phyloP scores from a whole-genome alignment of 257 asterid genomes.

The Catharanthus roseus region DNA sequence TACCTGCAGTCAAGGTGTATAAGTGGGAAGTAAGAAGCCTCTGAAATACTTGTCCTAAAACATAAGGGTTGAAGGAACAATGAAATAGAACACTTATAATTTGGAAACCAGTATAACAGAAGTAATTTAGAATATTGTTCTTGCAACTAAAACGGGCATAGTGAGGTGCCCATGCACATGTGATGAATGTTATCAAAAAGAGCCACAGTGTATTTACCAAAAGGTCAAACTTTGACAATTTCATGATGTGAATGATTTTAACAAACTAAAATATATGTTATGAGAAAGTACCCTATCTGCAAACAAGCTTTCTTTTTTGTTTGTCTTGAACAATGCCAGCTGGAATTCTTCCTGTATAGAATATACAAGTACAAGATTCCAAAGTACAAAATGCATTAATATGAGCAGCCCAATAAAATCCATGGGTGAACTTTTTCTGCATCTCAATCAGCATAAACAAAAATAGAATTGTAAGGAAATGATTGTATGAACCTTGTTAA shows the following conservation, averaged over 20 bases:
- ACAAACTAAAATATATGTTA: neutral
- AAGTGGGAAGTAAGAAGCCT: conserved; percentile 16
- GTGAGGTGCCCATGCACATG: neutral
- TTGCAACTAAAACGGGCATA: neutral
- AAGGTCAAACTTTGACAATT: neutral
- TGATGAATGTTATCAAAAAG: neutral
- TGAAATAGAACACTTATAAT: neutral
- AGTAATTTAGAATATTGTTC: neutral
- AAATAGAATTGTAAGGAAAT: neutral
- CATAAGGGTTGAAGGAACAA: neutral
- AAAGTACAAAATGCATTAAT: conserved; percentile 7
- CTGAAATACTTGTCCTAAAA: neutral
- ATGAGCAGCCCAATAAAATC: neutral
- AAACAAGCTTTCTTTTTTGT: conserved; percentile 92
- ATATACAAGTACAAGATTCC: conserved; percentile 11
- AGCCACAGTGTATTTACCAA: neutral
- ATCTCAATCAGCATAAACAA: neutral
- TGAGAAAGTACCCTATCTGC: conserved; percentile 78
- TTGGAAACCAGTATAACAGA: neutral
- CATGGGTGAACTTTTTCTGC: neutral
- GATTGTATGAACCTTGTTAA: conserved; percentile 65
- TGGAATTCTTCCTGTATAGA: conserved; percentile 92
- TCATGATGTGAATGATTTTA: neutral
- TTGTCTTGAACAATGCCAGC: conserved; percentile 91
- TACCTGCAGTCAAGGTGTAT: conserved; percentile 42